Evolutionary conservation across 202 grass and related monocot species (phyloP).

Genomic region (Eragrostis tef): DNA sequence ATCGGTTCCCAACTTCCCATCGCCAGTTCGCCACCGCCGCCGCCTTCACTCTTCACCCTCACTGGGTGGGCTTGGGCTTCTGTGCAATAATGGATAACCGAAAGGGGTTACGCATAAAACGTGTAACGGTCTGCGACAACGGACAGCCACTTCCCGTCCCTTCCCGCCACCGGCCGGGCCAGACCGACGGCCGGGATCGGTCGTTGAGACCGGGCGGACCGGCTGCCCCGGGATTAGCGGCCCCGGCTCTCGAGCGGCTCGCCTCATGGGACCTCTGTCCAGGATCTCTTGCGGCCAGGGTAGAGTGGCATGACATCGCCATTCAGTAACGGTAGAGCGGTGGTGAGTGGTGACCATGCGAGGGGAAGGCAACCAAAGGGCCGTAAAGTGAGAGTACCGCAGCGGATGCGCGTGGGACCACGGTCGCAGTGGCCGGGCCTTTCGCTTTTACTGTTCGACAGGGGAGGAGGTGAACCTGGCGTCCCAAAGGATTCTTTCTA

Average conservation of each 20-base stretch:
- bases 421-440: background rate
- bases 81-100: background rate
- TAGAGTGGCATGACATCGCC: no score
- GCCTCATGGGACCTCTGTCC: background rate
- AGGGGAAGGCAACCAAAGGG: no score
- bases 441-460: background rate
- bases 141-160: background rate
- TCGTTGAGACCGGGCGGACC: background rate
- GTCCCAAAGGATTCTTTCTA: conserved; percentile 3
- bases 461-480: background rate
- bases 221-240: conserved; percentile 39
- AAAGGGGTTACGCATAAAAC: background rate
- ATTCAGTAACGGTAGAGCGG: no score
- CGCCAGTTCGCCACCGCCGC: no score
- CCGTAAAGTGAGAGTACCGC: background rate
- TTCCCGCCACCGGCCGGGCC: background rate
- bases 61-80: no score
- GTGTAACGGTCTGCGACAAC: background rate
- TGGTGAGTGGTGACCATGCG: no score
- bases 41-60: no score
- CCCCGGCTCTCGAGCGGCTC: background rate
- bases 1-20: no score
- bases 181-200: background rate
- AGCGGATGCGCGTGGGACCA: background rate
- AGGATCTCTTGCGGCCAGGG: conserved; percentile 14